phyloP scores from a whole-genome alignment of 2,329 filamentous ascomycete genomes.

The Phyllosticta capitalensis region DNA sequence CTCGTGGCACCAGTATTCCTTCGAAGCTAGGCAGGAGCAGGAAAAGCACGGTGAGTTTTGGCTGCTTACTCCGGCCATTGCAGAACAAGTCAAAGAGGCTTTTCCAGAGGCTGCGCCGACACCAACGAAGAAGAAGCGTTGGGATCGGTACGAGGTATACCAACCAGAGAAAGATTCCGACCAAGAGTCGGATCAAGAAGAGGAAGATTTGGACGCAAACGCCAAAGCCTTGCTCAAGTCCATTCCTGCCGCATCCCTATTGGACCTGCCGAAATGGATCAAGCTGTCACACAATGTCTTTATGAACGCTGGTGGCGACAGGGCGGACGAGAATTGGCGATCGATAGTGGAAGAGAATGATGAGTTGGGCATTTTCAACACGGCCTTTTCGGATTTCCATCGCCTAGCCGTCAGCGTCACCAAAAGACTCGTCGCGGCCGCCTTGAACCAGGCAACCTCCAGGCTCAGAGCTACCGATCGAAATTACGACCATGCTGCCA shows the following conservation, averaged over 20 bases:
- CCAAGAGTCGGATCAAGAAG: background rate
- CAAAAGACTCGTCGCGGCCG: constrained; percentile 57
- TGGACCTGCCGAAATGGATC: constrained; percentile 22
- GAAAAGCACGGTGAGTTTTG: constrained; percentile 54
- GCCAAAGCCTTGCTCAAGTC: constrained; percentile 15
- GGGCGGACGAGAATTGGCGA: constrained; percentile 58
- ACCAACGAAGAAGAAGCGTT: constrained; percentile 8
- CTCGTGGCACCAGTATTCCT: constrained; percentile 51
- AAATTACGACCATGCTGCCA: constrained; percentile 16
- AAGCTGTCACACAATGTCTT: constrained; percentile 24
- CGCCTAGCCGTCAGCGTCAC: constrained; percentile 59
- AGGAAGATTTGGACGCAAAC: background rate
- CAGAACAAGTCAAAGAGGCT: constrained; percentile 13
- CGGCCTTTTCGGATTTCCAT: constrained; percentile 68
- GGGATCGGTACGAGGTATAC: background rate
- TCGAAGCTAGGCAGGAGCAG: constrained; percentile 52
- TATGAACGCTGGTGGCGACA: constrained; percentile 36
- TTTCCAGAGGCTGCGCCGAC: background rate
- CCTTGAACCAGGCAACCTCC: constrained; percentile 61
- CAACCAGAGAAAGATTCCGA: background rate
- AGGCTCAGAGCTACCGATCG: constrained; percentile 46
- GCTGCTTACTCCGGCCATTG: constrained; percentile 46
- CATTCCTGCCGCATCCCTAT: constrained; percentile 25
- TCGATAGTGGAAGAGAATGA: constrained; percentile 42
- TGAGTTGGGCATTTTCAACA: constrained; percentile 61